Evolutionary conservation across 2,329 filamentous ascomycete species (phyloP).

Genomic region (Rhynchosporium graminicola): DNA sequence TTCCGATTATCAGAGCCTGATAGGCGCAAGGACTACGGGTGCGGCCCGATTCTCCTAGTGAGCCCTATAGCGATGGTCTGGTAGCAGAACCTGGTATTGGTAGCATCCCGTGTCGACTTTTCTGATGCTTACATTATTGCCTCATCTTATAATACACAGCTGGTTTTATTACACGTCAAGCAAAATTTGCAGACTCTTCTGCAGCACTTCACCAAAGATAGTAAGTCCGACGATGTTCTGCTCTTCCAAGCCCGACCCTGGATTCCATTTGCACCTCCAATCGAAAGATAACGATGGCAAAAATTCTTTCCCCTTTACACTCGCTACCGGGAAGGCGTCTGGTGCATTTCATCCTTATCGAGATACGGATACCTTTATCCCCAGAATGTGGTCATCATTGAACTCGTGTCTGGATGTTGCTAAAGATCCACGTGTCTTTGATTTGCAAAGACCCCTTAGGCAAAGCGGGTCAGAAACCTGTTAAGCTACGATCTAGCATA

Average conservation of each 20-base stretch:
- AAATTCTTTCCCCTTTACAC: neutral
- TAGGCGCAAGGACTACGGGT: conserved; percentile 2
- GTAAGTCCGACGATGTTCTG: neutral
- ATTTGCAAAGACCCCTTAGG: neutral
- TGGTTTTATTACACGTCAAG: conserved; percentile 3
- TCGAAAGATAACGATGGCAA: neutral
- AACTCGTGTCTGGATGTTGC: neutral
- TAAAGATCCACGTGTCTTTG: neutral
- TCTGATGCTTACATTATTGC: conserved; percentile 9
- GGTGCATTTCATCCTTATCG: neutral
- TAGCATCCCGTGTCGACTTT: neutral
- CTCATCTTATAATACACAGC: conserved; percentile 5
- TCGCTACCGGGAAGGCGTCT: neutral
- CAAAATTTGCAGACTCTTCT: neutral
- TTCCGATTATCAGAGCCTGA: too few species aligned
- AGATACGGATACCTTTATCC: neutral
- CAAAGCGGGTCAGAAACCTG: neutral
- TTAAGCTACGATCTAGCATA: neutral
- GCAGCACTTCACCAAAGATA: neutral
- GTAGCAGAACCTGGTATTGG: conserved; percentile 3
- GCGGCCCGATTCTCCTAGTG: conserved; percentile 8
- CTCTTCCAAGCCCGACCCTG: neutral
- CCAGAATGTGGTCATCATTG: neutral
- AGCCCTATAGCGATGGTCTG: conserved; percentile 5
- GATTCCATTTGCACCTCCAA: neutral